These are phyloP conservation scores for Gorgonomyces haynaldii DNA, from an alignment of 192 early-diverging fungal species.

Conservation along the genomic window DNA sequence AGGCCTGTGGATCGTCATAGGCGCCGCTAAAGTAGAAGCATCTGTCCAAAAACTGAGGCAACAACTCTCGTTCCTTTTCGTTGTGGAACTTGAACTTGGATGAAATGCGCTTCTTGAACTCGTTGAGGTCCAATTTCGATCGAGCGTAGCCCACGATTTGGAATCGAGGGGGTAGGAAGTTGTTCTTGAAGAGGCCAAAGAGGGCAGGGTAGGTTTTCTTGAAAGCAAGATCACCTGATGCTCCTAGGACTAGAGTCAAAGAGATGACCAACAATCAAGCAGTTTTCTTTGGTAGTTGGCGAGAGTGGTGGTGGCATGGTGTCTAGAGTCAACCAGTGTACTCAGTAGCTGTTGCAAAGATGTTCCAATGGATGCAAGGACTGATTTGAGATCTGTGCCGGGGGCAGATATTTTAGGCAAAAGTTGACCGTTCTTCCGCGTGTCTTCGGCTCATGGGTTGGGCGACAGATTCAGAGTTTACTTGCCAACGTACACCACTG, in stretches of 20 bases:
- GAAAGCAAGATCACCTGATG: slow-evolving; percentile 84
- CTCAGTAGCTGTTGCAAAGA: not conserved
- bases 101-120: slow-evolving; percentile 64
- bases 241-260: slow-evolving; percentile 17
- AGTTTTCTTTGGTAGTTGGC: too few relatives aligned
- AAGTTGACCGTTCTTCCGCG: too few relatives aligned
- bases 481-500: too few relatives aligned
- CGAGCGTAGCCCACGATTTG: slow-evolving; percentile 90
- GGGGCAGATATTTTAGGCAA: too few relatives aligned
- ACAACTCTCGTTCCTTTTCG: slow-evolving; percentile 39
- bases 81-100: slow-evolving; percentile 55
- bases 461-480: too few relatives aligned
- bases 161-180: slow-evolving; percentile 61
- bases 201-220: slow-evolving; percentile 97
- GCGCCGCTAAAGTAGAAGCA: slow-evolving; percentile 73
- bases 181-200: slow-evolving; percentile 82
- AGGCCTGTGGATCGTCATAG: slow-evolving; percentile 70
- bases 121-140: slow-evolving; percentile 56
- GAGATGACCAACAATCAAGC: not conserved
- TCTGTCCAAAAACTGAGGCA: slow-evolving; percentile 53
- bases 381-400: not conserved
- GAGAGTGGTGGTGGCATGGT: too few relatives aligned
- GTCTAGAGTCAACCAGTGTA: too few relatives aligned
- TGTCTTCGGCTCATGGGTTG: too few relatives aligned
- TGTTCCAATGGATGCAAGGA: slow-evolving; percentile 1